A percentile compares a stretch with the other conserved stretches of the same genome.
Evolutionary conservation across 139 green algal species (phyloP).

Genomic region (Chlamydomonas asymmetrica): DNA sequence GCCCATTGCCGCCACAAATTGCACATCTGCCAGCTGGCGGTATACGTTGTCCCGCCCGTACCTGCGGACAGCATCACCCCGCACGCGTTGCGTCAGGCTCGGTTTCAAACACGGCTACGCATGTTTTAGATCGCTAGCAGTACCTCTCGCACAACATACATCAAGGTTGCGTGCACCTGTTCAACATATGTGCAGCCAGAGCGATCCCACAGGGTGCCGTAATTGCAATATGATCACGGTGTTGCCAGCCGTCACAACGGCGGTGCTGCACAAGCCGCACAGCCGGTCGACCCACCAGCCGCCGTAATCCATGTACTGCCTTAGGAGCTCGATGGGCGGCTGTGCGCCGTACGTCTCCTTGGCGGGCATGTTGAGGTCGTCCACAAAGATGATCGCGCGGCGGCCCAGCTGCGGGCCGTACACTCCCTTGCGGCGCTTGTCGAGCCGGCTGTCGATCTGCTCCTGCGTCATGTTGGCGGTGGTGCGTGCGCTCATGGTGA

Average conservation of each 20-base stretch:
- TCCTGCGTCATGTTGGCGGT: slow-evolving; percentile 74
- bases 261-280: not conserved
- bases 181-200: too few relatives aligned
- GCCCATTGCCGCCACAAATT: slow-evolving; percentile 75
- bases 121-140: too few relatives aligned
- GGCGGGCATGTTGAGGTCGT: slow-evolving; percentile 83
- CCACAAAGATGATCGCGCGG: slow-evolving; percentile 65
- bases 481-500: slow-evolving; percentile 70
- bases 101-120: too few relatives aligned
- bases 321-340: slow-evolving; percentile 77
- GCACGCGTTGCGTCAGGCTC: too few relatives aligned
- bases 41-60: slow-evolving; percentile 70
- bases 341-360: slow-evolving; percentile 76
- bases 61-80: too few relatives aligned
- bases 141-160: too few relatives aligned
- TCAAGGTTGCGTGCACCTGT: too few relatives aligned
- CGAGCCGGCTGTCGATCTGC: slow-evolving; percentile 71
- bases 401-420: slow-evolving; percentile 62
- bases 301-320: slow-evolving; percentile 66
- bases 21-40: slow-evolving; percentile 63
- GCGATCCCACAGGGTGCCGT: too few relatives aligned
- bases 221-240: not conserved
- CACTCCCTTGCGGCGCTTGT: slow-evolving; percentile 75
- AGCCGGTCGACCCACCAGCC: slow-evolving; percentile 53
- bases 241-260: not conserved